Evolutionary conservation across 2,329 filamentous ascomycete species (phyloP).

Genomic region (Davidsoniella eucalypti): DNA sequence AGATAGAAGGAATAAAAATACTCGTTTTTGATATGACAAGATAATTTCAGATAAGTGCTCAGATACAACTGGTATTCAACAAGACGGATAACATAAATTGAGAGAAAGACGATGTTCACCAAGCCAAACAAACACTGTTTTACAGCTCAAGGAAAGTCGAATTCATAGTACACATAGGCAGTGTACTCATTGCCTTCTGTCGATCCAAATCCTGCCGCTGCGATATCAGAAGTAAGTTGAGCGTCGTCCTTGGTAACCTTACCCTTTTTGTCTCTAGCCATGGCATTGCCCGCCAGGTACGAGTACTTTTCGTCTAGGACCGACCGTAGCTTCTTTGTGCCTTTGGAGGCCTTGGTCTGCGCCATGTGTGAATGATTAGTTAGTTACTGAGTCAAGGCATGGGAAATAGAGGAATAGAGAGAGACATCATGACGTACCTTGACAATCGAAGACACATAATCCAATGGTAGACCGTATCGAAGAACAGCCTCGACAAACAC

Average conservation of each 20-base stretch:
- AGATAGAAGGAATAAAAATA: too few species aligned
- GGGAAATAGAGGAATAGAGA: neutral
- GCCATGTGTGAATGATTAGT: neutral
- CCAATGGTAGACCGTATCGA: conserved; percentile 78
- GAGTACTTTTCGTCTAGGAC: conserved; percentile 72
- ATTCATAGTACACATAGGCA: conserved; percentile 92
- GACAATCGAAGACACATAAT: conserved; percentile 72
- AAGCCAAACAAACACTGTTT: neutral
- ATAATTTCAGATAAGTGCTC: too few species aligned
- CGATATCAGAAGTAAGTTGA: conserved; percentile 64
- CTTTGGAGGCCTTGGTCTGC: conserved; percentile 43
- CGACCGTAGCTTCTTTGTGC: conserved; percentile 60
- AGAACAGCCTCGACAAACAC: conserved; percentile 98
- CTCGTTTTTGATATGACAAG: too few species aligned
- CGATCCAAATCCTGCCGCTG: conserved; percentile 49
- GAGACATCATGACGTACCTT: conserved; percentile 44
- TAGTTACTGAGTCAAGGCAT: neutral
- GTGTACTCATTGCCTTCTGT: conserved; percentile 74
- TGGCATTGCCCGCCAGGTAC: conserved; percentile 86
- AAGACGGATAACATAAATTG: neutral
- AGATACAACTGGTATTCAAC: neutral
- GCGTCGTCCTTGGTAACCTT: conserved; percentile 82
- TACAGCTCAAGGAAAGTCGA: conserved; percentile 46
- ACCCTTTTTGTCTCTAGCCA: conserved; percentile 85
- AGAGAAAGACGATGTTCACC: neutral